Evolutionary conservation across 2,329 filamentous ascomycete species (phyloP), one percentile per base, ranked within the genome.

Genomic region (Lecanosticta acicola): DNA sequence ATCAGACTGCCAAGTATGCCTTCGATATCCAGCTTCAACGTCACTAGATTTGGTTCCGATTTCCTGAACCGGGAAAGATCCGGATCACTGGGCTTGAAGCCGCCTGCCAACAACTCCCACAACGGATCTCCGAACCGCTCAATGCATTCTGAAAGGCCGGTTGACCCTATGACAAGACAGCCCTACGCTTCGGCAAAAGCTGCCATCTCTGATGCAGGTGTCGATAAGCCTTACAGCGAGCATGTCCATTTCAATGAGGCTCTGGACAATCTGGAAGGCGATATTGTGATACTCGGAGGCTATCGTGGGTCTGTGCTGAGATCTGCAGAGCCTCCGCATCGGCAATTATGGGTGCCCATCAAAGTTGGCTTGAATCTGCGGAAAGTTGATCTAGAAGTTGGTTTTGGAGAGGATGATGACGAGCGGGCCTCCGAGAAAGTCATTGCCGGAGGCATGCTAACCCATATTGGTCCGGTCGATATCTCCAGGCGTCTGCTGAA

Each of bases 291-390:
- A 21, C 76, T 97, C 61, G 91, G 91, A 16, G 91, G 91, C 11
- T 95, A 96, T 62, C 78, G 91, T 54, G 91, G 91, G 3, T 95
- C 90, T 0, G 77, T 96, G n/a, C 68, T 97, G 21, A 81, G 90
- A 21, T 94, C 88, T 9, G 84, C 87, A 9, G 83, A 88, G 51
- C 78, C 85, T 7, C 85, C 86, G 3, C 81, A 91, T 60, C 81
- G 88, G n/a, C 88, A 94, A 62, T 71, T 95, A 0, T 97, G 91
- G 91, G 87, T 94, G 1, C 90, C 90, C 0, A 83, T 96, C 60
- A 96, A 96, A 66, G 84, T 95, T 20, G 90, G 91, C 1, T 71
- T 97, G 41, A 95, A 94, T 57, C 79, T 96, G 50, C 83, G 90
- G 45, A 95, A 93, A 62, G 90, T 91, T 2, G 87, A 97, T 62